Evolutionary conservation across 1,139 yeast species (phyloP), one percentile per base, ranked within the genome.

Genomic region (Sugiyamaella novakii): DNA sequence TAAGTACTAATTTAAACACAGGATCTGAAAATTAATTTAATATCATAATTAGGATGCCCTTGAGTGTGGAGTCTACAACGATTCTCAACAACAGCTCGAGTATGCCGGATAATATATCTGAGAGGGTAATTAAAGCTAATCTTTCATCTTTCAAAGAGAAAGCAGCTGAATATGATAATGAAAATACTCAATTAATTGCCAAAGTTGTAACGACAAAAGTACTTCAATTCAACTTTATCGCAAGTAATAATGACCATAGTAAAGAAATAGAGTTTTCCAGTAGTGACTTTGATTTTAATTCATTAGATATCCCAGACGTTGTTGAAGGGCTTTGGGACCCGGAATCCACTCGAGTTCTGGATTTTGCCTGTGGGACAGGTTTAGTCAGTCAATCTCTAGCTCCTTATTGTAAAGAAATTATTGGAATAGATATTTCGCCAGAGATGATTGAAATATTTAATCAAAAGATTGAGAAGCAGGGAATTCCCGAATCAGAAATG

Each of bases 111-210:
- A n/a, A 22, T 22, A 22, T 22, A 22, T 5, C 5, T 6, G n/a
- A n/a, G n/a, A n/a, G n/a, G n/a, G n/a, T 39, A 29, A 28, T n/a
- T 5, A 40, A 36, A 11, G 52, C 46, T 19, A 51, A 43, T 25
- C 19, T 44, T 11, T n/a, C 31, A 12, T 25, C 46, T 7, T 49
- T 44, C 41, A 45, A 30, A 12, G 41, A 41, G 3, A 41, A 36
- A 14, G 49, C 52, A 5, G 46, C 47, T 11, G 34, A 56, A 75
- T 49, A 49, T 25, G 52, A 49, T 21, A 54, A 44, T 30, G 51
- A 43, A 7, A 17, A 38, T 25, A 73, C 55, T 66, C 71, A 45
- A 78, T 74, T 61, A 78, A 73, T 46, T 65, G 81, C 60, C 74
- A 24, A 35, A 15, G 48, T 43, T 8, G 47, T 54, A 6, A 44